These are phyloP conservation scores for Vaccinium vitisidaea DNA, from an alignment of 148 eudicot genomes.

Conservation along the genomic window DNA sequence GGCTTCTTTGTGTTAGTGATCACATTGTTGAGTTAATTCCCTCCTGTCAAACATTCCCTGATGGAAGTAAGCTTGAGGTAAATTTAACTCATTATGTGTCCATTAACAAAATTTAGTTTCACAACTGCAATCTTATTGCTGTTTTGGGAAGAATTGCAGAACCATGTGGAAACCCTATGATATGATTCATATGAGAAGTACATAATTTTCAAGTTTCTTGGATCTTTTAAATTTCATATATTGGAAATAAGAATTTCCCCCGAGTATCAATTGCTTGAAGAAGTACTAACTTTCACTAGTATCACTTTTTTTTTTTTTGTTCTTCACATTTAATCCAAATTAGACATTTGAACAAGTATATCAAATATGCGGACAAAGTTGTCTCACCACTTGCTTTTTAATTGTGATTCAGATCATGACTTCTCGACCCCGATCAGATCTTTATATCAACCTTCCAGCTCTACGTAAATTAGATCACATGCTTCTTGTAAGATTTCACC, in stretches of 20 bases:
- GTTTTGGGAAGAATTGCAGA: not conserved
- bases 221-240: not conserved
- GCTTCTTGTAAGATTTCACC: conserved; percentile 63
- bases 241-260: not conserved
- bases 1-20: conserved; percentile 63
- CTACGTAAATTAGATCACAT: conserved; percentile 81
- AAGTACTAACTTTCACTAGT: not conserved
- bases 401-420: conserved; percentile 68
- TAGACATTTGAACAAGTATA: not conserved
- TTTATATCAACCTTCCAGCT: conserved; percentile 72
- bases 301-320: not conserved
- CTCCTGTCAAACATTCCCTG: conserved; percentile 46
- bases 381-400: not conserved
- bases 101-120: not conserved
- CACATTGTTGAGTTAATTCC: conserved; percentile 61
- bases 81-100: not conserved
- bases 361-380: not conserved
- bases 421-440: conserved; percentile 72
- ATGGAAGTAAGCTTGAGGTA: conserved; percentile 66
- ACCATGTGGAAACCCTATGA: not conserved
- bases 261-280: not conserved
- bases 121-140: not conserved
- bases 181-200: not conserved
- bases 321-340: not conserved
- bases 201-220: not conserved